These are phyloP conservation scores for Helminthosporium solani DNA, from an alignment of 2,329 filamentous ascomycete genomes.

Conservation along the genomic window DNA sequence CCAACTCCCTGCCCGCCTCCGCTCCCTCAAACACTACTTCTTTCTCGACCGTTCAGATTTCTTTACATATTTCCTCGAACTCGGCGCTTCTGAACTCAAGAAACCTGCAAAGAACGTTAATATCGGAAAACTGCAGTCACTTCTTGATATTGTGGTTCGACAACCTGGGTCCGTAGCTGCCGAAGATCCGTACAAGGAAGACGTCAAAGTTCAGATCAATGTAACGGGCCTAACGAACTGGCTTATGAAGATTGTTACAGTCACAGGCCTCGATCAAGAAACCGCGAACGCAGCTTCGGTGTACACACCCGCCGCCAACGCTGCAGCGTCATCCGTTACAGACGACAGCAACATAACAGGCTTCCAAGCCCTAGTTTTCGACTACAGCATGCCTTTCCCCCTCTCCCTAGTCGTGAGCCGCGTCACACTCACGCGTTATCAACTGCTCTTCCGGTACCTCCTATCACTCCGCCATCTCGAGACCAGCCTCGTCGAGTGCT, in stretches of 20 bases:
- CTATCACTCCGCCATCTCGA: slow-evolving; percentile 88
- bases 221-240: slow-evolving; percentile 90
- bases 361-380: slow-evolving; percentile 89
- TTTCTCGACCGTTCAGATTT: slow-evolving; percentile 98
- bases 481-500: slow-evolving; percentile 79
- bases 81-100: slow-evolving; percentile 83
- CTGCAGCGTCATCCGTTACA: slow-evolving; percentile 54
- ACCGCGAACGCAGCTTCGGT: slow-evolving; percentile 56
- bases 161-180: slow-evolving; percentile 93
- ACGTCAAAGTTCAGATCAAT: slow-evolving; percentile 97
- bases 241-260: slow-evolving; percentile 93
- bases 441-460: slow-evolving; percentile 92
- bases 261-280: slow-evolving; percentile 91
- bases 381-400: slow-evolving; percentile 92
- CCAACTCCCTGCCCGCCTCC: slow-evolving; percentile 79
- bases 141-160: slow-evolving; percentile 94
- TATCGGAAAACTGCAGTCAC: slow-evolving; percentile 85
- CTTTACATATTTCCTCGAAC: slow-evolving; percentile 95
- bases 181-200: slow-evolving; percentile 95
- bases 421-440: slow-evolving; percentile 95
- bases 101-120: slow-evolving; percentile 90
- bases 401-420: slow-evolving; percentile 92
- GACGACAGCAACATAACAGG: slow-evolving; percentile 85
- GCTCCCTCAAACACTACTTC: slow-evolving; percentile 97
- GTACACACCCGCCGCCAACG: slow-evolving; percentile 66